Base-by-base conservation (phyloP, 2,329 filamentous ascomycete species). In the Talaromyces verruculosus region DNA sequence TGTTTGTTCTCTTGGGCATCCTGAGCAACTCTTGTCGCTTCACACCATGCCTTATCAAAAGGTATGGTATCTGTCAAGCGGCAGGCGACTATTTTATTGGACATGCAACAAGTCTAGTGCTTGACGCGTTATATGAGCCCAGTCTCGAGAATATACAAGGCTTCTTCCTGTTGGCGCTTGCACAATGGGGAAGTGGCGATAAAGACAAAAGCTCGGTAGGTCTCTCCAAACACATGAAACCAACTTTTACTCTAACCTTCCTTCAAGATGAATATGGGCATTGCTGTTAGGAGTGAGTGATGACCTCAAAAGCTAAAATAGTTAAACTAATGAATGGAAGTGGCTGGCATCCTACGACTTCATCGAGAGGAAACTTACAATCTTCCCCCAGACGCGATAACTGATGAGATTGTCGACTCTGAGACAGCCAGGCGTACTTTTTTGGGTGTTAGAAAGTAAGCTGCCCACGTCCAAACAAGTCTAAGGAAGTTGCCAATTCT, bases 1-100 rank as follows among this genome's bases (percentile, higher is more conserved):
- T 53, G 2, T 53, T 53, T 8, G 49, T 53, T 30, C 49, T 53
- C 49, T n/a, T 53, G 28, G 49, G 49, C 25, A 33, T 53, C 17
- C 33, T 53, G 49, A 53, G 49, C 25, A 53, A 53, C 49, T 53
- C 49, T 53, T 53, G 49, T 53, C 49, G 49, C 49, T 53, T 53
- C 22, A 53, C 49, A 53, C 49, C 49, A 17, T 30, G 49, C 28
- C 49, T 53, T 30, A 53, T 53, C 13, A 53, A 53, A 53, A 53
- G 49, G 4, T 53, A 53, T 33, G 49, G 49, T 17, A 53, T 25
- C 15, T 53, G 49, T 15, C 49, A 53, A n/a, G 49, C 25, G 13
- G 49, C 49, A 4, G 49, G 49, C 8, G 25, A 30, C 17, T 53
- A 53, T 33, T 53, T 53, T n/a, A 53, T 53, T 25, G 49, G 49